phyloP scores from a whole-genome alignment of 257 asterid species.

The Agastache rugosa region DNA sequence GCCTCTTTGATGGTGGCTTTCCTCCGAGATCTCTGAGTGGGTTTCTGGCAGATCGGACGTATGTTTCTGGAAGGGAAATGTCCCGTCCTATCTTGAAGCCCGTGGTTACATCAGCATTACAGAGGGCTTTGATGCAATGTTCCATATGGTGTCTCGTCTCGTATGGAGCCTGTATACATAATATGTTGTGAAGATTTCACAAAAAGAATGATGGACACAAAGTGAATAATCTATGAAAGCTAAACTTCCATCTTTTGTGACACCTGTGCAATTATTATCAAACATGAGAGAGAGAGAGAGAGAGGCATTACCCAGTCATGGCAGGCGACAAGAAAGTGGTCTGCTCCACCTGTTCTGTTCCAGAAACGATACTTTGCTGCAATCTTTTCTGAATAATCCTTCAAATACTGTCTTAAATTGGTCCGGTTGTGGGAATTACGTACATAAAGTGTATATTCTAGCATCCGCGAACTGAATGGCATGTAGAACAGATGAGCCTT shows the following conservation, averaged over 20 bases:
- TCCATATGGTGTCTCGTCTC: conserved; percentile 91
- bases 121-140: conserved; percentile 85
- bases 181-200: neutral
- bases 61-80: conserved; percentile 78
- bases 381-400: conserved; percentile 70
- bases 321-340: conserved; percentile 94
- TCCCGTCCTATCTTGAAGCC: conserved; percentile 91
- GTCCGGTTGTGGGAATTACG: conserved; percentile 82
- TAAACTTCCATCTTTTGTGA: neutral
- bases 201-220: neutral
- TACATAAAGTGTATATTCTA: conserved; percentile 63
- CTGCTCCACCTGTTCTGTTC: conserved; percentile 95
- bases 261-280: neutral
- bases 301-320: conserved; percentile 85
- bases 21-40: conserved; percentile 90
- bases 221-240: neutral
- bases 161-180: conserved; percentile 68
- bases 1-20: conserved; percentile 70
- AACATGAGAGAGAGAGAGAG: conserved; percentile 7
- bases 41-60: conserved; percentile 71
- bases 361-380: conserved; percentile 83
- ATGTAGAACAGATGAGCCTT: conserved; percentile 88
- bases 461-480: conserved; percentile 88
- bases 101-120: conserved; percentile 78
- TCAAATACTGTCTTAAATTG: conserved; percentile 71